Percentiles rank a stretch among this genome's conserved stretches.
Evolutionary conservation across 345 rosid species (phyloP).

Genomic region (Syzygium oleosum): DNA sequence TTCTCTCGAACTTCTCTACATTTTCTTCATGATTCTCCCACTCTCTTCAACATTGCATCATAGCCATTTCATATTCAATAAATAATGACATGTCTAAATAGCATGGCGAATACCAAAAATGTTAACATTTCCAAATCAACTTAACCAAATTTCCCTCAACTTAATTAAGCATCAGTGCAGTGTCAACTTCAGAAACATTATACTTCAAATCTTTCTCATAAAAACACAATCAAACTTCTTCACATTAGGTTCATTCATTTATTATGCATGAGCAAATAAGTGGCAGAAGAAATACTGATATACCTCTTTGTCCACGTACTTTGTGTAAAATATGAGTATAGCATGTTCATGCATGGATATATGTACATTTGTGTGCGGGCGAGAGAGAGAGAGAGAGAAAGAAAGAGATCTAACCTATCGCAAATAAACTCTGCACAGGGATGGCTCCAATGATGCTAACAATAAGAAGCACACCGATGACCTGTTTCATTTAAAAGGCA

Average conservation of each 20-base stretch:
- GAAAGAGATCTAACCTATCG: constrained; percentile 46
- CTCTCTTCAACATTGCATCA: not conserved
- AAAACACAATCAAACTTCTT: not conserved
- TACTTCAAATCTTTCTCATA: not conserved
- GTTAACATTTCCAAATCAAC: not conserved
- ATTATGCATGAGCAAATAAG: not conserved
- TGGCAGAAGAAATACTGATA: not conserved
- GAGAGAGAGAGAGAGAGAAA: constrained; percentile 3
- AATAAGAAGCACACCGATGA: constrained; percentile 34
- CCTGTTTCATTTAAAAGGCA: constrained; percentile 37
- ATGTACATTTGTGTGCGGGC: not conserved
- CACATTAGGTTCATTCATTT: not conserved
- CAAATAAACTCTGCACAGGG: constrained; percentile 45
- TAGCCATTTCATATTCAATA: not conserved
- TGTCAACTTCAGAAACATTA: not conserved
- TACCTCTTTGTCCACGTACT: not conserved
- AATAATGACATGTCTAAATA: not conserved
- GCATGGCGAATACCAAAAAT: not conserved
- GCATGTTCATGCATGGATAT: not conserved
- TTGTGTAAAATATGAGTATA: not conserved
- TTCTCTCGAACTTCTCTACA: not conserved
- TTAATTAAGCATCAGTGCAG: not conserved
- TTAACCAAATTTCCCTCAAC: not conserved
- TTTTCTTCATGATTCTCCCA: not conserved
- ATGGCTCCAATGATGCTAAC: constrained; percentile 57